Evolutionary conservation across 495 filamentous ascomycete genomes (phyloP), one percentile per base, ranked within the genome.

Genomic region (Cercophora sp.): DNA sequence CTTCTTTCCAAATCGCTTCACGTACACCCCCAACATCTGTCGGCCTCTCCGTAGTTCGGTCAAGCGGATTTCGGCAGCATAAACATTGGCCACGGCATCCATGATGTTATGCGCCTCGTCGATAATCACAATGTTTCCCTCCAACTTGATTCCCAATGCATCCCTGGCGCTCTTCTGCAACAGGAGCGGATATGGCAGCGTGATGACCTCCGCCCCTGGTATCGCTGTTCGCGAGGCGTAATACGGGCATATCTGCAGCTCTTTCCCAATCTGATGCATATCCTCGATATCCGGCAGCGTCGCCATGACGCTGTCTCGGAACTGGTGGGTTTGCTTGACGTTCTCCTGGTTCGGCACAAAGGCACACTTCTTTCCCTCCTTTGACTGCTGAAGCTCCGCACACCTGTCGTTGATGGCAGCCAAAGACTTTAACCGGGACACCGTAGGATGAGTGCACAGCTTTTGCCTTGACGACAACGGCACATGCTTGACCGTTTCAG

Each of bases 61-160:
- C 4, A 92, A 73, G 8, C 83, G 81, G 22, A 97, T 78, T 32
- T 84, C 80, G 4, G 88, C 80, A 1, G 93, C 94, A 62, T 97
- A 82, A 45, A 96, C 92, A 19, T 82, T 85, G 1, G 88, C 79
- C 37, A 98, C 91, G 1, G 92, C 88, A 66, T 96, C 91, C 84
- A 96, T 96, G 25, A 98, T 79, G 64, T 98, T 98, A 63, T 98
- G 93, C 1, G 94, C 93, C 71, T 98, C 93, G 60, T 98, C 93
- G 56, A 98, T 88, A 36, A 98, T 86, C 19, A 98, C 80, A 1
- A 97, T 77, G 65, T 96, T 91, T 5, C 82, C 85, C 58, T 91
- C 90, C 8, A 98, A 68, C 24, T 87, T 93, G 18, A 98, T 78
- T 26, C 84, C 83, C 3, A 98, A 78, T 4, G 93, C 89, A 51